phyloP scores from a whole-genome alignment of 345 rosid species.

The Capsella bursapastoris region DNA sequence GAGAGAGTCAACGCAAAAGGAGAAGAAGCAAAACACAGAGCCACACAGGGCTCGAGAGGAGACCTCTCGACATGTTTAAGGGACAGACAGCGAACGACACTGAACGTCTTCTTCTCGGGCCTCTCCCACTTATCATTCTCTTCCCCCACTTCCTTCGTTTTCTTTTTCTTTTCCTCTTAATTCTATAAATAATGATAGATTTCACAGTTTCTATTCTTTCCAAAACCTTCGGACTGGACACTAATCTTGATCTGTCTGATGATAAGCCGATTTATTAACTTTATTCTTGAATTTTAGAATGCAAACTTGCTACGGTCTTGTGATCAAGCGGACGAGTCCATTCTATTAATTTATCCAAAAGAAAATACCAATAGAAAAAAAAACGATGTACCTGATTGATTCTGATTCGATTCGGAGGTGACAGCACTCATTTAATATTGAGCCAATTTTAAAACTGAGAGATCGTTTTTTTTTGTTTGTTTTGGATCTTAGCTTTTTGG shows the following conservation, averaged over 20 bases:
- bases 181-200: background rate
- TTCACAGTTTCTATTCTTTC: slow-evolving; percentile 13
- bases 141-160: background rate
- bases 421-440: slow-evolving; percentile 4
- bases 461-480: too few species aligned
- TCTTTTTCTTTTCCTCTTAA: background rate
- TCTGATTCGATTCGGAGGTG: slow-evolving; percentile 19
- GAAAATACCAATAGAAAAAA: background rate
- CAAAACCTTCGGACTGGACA: slow-evolving; percentile 35
- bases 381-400: slow-evolving; percentile 5
- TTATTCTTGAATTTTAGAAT: background rate
- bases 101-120: slow-evolving; percentile 42
- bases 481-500: background rate
- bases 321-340: background rate
- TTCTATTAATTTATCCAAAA: background rate
- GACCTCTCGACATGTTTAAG: slow-evolving; percentile 42
- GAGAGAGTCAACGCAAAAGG: slow-evolving; percentile 39
- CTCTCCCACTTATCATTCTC: slow-evolving; percentile 46
- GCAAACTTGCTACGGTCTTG: background rate
- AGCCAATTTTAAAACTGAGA: background rate
- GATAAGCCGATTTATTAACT: background rate
- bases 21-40: slow-evolving; percentile 17
- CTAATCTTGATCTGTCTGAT: slow-evolving; percentile 24
- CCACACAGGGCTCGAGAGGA: slow-evolving; percentile 48
- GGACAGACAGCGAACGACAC: slow-evolving; percentile 39